A percentile compares a stretch with the other conserved stretches of the same genome.
phyloP scores from a whole-genome alignment of 1,284 basidiomycete genomes.

The Austroboletus niveus region DNA sequence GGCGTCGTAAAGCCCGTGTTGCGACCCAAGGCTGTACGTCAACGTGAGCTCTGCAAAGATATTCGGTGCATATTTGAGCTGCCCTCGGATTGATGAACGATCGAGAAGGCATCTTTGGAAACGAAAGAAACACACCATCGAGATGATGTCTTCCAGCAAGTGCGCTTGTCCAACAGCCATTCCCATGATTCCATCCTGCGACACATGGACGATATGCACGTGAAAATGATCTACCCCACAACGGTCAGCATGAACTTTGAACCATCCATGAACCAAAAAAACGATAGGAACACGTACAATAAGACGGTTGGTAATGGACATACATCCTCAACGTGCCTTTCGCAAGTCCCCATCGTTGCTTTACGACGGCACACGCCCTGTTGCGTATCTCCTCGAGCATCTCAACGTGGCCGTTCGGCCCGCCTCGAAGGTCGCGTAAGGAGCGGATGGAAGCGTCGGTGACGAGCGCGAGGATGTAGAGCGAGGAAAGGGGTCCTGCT shows the following conservation, averaged over 20 bases:
- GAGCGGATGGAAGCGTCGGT: slow-evolving; percentile 57
- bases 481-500: slow-evolving; percentile 50
- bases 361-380: slow-evolving; percentile 52
- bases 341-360: slow-evolving; percentile 61
- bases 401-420: slow-evolving; percentile 57
- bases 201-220: slow-evolving; percentile 88
- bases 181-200: slow-evolving; percentile 57
- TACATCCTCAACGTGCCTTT: slow-evolving; percentile 72
- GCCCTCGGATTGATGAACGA: slow-evolving; percentile 1
- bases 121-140: slow-evolving; percentile 49
- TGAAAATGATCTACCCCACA: slow-evolving; percentile 83
- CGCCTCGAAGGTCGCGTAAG: slow-evolving; percentile 65
- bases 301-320: slow-evolving; percentile 94
- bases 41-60: slow-evolving; percentile 73
- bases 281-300: slow-evolving; percentile 61
- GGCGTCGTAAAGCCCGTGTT: slow-evolving; percentile 26
- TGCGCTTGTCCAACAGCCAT: slow-evolving; percentile 91
- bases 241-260: neutral
- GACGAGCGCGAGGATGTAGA: slow-evolving; percentile 77
- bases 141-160: slow-evolving; percentile 89
- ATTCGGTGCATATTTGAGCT: slow-evolving; percentile 35
- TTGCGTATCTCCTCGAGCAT: slow-evolving; percentile 68
- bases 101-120: no score
- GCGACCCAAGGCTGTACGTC: slow-evolving; percentile 80
- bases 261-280: neutral